Conservation (phyloP, 495 filamentous ascomycete genomes). For the Penicillium bovifimosum region DNA sequence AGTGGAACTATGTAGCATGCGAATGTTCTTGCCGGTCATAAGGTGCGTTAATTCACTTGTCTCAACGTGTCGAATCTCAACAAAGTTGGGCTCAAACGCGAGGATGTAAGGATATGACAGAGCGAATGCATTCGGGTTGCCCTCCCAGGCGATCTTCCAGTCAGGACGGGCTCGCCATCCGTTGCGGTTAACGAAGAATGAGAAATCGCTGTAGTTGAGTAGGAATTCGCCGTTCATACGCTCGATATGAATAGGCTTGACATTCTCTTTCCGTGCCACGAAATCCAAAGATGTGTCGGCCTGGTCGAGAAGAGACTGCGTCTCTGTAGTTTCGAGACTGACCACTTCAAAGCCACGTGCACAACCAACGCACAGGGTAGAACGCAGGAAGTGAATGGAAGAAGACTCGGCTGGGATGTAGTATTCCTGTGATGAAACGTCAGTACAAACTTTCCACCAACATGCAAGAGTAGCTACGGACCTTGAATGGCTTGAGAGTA, state of each 20-base stretch:
- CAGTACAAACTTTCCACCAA: not conserved
- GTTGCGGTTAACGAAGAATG: conserved; percentile 98
- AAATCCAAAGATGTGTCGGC: conserved; percentile 98
- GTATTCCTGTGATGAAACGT: conserved; percentile 60
- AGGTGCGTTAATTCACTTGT: conserved; percentile 87
- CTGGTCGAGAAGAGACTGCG: conserved; percentile 93
- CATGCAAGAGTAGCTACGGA: conserved; percentile 25
- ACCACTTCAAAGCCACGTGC: conserved; percentile 96
- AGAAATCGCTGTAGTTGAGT: conserved; percentile 96
- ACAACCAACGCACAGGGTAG: conserved; percentile 94
- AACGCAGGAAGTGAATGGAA: conserved; percentile 94
- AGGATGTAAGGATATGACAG: conserved; percentile 93
- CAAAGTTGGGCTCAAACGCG: conserved; percentile 97
- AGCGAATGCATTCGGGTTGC: conserved; percentile 82
- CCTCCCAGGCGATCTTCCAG: conserved; percentile 98
- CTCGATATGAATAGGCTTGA: conserved; percentile 97
- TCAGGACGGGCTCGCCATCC: conserved; percentile 94
- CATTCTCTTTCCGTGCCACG: conserved; percentile 84
- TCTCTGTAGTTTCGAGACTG: conserved; percentile 92
- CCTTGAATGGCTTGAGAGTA: conserved; percentile 89
- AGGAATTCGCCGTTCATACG: conserved; percentile 94
- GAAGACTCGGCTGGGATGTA: conserved; percentile 96
- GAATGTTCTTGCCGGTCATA: conserved; percentile 87
- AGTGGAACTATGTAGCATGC: conserved; percentile 94
- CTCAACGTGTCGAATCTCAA: conserved; percentile 93